A percentile compares a stretch with the other conserved stretches of the same genome.
Conservation (phyloP, 371 early-diverging fungal genomes). For the Blakeslea trispora region DNA sequence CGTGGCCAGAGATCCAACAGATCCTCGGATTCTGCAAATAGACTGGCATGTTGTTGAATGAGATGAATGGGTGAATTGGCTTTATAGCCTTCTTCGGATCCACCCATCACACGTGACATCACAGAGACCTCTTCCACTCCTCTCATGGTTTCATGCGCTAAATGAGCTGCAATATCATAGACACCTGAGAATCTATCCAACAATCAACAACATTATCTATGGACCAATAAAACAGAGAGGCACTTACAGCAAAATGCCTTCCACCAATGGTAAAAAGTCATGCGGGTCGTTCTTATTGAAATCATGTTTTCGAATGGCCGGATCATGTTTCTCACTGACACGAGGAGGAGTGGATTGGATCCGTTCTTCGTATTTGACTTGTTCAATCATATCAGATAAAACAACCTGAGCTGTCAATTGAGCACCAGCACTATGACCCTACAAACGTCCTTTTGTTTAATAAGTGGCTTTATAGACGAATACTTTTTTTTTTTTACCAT, state of each 20-base stretch:
- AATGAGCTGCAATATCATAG: conserved; percentile 67
- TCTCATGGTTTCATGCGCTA: conserved; percentile 58
- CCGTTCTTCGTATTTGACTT: conserved; percentile 28
- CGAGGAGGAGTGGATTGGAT: conserved; percentile 4
- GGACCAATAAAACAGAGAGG: not conserved
- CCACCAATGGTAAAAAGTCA: conserved; percentile 51
- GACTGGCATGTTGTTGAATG: conserved; percentile 23
- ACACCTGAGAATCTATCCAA: conserved; percentile 55
- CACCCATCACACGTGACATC: conserved; percentile 74
- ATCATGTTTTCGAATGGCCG: conserved; percentile 8
- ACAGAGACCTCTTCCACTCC: conserved; percentile 76
- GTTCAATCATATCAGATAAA: conserved; percentile 39
- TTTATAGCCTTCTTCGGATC: conserved; percentile 24
- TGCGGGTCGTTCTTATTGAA: conserved; percentile 5
- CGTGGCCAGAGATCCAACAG: conserved; percentile 38
- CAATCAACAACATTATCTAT: too few relatives aligned
- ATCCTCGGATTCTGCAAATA: conserved; percentile 36
- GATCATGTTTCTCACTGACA: conserved; percentile 29
- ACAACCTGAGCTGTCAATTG: conserved; percentile 47
- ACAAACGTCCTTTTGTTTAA: too few relatives aligned
- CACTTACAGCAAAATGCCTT: conserved; percentile 57
- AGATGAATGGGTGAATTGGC: conserved; percentile 44
- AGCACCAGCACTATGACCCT: conserved; percentile 61
- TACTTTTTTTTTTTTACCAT: too few relatives aligned
- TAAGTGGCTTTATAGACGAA: too few relatives aligned